Percentiles rank a stretch among this genome's conserved stretches.
Evolutionary conservation across 306 rosid genomes (phyloP).

Genomic region (Leucaena leucocephala): DNA sequence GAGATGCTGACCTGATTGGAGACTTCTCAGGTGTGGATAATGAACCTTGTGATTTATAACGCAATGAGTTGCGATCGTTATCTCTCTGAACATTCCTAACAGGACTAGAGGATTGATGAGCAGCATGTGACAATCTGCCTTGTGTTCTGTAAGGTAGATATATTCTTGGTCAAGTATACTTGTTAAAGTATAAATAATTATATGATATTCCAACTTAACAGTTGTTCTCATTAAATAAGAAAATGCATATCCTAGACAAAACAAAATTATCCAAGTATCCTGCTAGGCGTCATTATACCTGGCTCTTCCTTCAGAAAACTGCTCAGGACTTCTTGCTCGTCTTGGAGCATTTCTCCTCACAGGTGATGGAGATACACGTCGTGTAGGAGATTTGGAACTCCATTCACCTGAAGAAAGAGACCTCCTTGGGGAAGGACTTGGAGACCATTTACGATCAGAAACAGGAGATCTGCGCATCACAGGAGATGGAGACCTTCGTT

Average conservation of each 20-base stretch:
- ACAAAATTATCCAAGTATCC: slow-evolving; percentile 3
- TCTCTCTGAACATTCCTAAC: slow-evolving; percentile 38
- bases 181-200: neutral
- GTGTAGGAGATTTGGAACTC: slow-evolving; percentile 52
- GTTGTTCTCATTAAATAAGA: neutral
- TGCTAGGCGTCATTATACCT: slow-evolving; percentile 40
- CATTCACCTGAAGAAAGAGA: slow-evolving; percentile 47
- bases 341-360: slow-evolving; percentile 41
- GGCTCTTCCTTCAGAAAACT: slow-evolving; percentile 44
- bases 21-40: slow-evolving; percentile 38
- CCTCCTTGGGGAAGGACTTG: slow-evolving; percentile 37
- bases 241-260: neutral
- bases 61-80: slow-evolving; percentile 32
- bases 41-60: slow-evolving; percentile 29
- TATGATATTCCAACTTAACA: neutral
- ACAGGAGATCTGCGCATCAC: slow-evolving; percentile 44
- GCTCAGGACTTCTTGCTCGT: slow-evolving; percentile 42
- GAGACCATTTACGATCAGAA: slow-evolving; percentile 38
- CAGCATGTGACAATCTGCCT: slow-evolving; percentile 34
- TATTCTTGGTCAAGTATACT: slow-evolving; percentile 8
- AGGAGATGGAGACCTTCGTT: slow-evolving; percentile 51
- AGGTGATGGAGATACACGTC: slow-evolving; percentile 43
- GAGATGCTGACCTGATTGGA: slow-evolving; percentile 40
- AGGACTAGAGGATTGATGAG: slow-evolving; percentile 42
- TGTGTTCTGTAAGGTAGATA: slow-evolving; percentile 37